These are phyloP conservation scores for Agaricales sp. DNA, from an alignment of 1,284 basidiomycete species.

Conservation along the genomic window DNA sequence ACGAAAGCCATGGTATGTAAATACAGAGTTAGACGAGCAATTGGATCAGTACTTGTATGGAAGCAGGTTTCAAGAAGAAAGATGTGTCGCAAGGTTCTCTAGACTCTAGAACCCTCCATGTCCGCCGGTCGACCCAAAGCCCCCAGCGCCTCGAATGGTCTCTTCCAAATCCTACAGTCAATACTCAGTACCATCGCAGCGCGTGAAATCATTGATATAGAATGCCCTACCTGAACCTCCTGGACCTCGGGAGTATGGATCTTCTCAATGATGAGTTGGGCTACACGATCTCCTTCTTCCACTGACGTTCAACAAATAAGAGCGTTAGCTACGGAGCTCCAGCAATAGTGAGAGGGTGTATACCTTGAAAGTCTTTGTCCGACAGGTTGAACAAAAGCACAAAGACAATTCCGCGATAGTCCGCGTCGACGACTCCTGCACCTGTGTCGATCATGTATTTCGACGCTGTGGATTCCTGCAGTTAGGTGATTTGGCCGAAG, in stretches of 20 bases:
- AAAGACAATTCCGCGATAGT: conserved; percentile 89
- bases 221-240: conserved; percentile 83
- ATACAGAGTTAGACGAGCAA: too few relatives aligned
- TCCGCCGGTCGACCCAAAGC: conserved; percentile 94
- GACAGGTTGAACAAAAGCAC: conserved; percentile 94
- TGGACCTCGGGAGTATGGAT: conserved; percentile 81
- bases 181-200: background rate
- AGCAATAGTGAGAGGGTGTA: conserved; percentile 1
- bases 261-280: conserved; percentile 89
- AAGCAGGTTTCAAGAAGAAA: too few relatives aligned
- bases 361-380: conserved; percentile 81
- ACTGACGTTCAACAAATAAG: conserved; percentile 42
- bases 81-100: too few relatives aligned
- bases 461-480: conserved; percentile 46
- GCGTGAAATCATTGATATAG: conserved; percentile 17
- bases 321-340: background rate
- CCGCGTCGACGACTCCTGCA: conserved; percentile 93
- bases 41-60: too few relatives aligned
- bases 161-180: conserved; percentile 62
- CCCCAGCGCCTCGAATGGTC: conserved; percentile 78
- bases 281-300: conserved; percentile 84
- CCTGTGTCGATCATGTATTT: conserved; percentile 98
- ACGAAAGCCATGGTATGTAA: too few relatives aligned
- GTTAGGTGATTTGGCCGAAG: background rate
- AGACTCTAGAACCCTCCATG: conserved; percentile 23